Evolutionary conservation across 805 yeast species (phyloP), one percentile per base, ranked within the genome.

Genomic region (Candida montana): DNA sequence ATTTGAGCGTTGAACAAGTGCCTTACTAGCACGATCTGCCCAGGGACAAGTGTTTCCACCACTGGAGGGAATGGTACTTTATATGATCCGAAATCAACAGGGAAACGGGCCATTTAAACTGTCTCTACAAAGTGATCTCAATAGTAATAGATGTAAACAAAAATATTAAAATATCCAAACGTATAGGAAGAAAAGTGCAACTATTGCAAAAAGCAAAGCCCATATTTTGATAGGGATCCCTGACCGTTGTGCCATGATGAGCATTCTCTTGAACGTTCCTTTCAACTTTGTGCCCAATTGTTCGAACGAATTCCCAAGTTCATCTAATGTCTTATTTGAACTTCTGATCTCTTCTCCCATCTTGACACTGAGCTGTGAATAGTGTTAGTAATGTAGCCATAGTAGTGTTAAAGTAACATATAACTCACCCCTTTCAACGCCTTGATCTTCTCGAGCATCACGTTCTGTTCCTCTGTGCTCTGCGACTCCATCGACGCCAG

Each of bases 311-410:
- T 71, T 55, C 7, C 67, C 65, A 47, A 77, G 52, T 18, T 62
- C 59, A 28, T 60, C 62, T 33, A 77, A 53, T n/a, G 75, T 61
- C 39, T 69, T 61, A 48, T 69, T 70, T 24, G 79, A 71, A 24
- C 72, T 72, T 29, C 74, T 69, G 31, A 81, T 83, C 55, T 81
- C 84, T 44, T 74, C 79, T 13, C 86, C 86, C 74, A 81, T 81
- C 49, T 64, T 71, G 35, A 71, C 36, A 2, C 83, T 70, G 19
- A 81, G 59, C 60, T 57, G 40, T 19, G 3, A 13, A 15, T 30
- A 28, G 33, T 16, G 39, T 36, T 30, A 36, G 39, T 36, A 35
- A 2, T 12, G n/a, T n/a, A n/a, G n/a, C n/a, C n/a, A n/a, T n/a
- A n/a, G n/a, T 21, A 21, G 24, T 21, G 9, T 21, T 21, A 21